Conservation (phyloP, 2,329 filamentous ascomycete species). For the Phialophora macrospora region DNA sequence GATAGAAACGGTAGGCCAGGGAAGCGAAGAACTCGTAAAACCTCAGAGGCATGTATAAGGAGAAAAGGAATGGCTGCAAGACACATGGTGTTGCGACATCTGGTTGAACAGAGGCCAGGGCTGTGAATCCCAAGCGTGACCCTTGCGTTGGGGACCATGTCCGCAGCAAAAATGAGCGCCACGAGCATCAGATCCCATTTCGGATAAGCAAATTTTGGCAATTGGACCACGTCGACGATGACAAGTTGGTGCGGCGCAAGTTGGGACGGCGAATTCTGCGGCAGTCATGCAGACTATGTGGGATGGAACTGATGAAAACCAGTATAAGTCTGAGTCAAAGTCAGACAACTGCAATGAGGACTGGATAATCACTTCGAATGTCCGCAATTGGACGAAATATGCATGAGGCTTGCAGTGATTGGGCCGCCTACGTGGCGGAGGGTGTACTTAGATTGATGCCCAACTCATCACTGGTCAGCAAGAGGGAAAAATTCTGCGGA, state of each 20-base stretch:
- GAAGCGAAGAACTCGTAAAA: slow-evolving; percentile 25
- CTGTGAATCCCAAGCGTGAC: slow-evolving; percentile 24
- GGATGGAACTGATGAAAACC: slow-evolving; percentile 21
- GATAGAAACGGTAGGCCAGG: slow-evolving; percentile 25
- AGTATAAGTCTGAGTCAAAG: slow-evolving; percentile 25
- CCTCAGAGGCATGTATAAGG: slow-evolving; percentile 22
- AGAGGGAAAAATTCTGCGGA: slow-evolving; percentile 17
- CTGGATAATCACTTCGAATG: slow-evolving; percentile 27
- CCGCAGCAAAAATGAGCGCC: slow-evolving; percentile 23
- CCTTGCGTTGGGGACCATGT: slow-evolving; percentile 18
- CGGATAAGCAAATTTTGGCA: slow-evolving; percentile 19
- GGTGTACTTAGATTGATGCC: slow-evolving; percentile 33
- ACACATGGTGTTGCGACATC: slow-evolving; percentile 17
- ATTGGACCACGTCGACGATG: slow-evolving; percentile 36
- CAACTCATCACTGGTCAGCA: slow-evolving; percentile 30
- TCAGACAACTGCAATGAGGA: slow-evolving; percentile 34
- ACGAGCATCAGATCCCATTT: slow-evolving; percentile 19
- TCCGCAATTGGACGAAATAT: slow-evolving; percentile 30
- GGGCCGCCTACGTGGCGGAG: slow-evolving; percentile 28
- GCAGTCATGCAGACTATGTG: slow-evolving; percentile 26
- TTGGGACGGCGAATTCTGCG: slow-evolving; percentile 20
- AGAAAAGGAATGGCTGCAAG: slow-evolving; percentile 27
- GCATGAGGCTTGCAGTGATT: slow-evolving; percentile 28
- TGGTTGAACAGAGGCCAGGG: slow-evolving; percentile 24
- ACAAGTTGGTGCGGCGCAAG: slow-evolving; percentile 23